These are phyloP conservation scores for Solanum chacoense DNA, from an alignment of 305 asterid genomes.

Conservation along the genomic window DNA sequence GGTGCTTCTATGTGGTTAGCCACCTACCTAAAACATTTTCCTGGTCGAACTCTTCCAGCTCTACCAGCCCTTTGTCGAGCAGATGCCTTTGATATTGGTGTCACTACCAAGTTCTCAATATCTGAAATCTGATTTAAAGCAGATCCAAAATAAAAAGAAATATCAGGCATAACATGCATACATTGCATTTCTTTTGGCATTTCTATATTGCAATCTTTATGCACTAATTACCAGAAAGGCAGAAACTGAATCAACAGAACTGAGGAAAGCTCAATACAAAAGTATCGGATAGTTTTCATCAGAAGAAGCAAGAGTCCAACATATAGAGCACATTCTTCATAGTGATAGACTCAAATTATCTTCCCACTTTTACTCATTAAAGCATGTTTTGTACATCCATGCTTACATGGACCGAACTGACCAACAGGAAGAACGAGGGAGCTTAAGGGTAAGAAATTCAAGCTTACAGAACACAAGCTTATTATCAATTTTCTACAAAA, in stretches of 20 bases:
- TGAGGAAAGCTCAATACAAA: background rate
- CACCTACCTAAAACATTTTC: constrained; percentile 87
- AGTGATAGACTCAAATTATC: background rate
- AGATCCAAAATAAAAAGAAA: constrained; percentile 4
- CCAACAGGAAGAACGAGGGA: background rate
- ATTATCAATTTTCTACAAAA: background rate
- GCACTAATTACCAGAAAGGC: background rate
- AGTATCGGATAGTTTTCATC: background rate
- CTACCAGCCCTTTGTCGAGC: constrained; percentile 98
- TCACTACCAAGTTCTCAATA: constrained; percentile 80
- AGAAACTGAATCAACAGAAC: background rate
- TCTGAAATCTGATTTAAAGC: constrained; percentile 57
- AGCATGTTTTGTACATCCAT: background rate
- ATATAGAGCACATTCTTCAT: background rate
- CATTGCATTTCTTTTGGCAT: background rate
- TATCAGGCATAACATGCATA: background rate
- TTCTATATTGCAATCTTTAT: background rate
- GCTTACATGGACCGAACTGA: background rate
- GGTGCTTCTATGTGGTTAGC: background rate
- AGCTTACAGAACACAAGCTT: background rate
- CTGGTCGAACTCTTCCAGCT: constrained; percentile 97
- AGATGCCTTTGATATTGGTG: constrained; percentile 93
- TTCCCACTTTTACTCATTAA: background rate
- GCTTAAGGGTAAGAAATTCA: background rate
- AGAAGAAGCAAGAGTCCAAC: background rate